These are phyloP conservation scores for Colletotrichum camelliae DNA, from an alignment of 2,329 filamentous ascomycete genomes.

Conservation along the genomic window DNA sequence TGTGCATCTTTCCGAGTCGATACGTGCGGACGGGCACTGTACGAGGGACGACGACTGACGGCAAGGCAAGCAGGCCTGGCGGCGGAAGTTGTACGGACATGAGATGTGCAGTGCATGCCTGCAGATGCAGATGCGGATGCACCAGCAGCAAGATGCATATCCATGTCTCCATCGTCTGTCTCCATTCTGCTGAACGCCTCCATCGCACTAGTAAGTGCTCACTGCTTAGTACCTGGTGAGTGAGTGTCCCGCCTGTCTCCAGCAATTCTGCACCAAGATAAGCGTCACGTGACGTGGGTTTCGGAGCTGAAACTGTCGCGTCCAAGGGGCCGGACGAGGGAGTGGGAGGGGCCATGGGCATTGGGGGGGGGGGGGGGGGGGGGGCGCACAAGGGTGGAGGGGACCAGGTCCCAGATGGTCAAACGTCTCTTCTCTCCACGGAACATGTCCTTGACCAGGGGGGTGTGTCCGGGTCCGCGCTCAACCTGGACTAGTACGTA, in stretches of 20 bases:
- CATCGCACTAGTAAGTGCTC: too few species aligned
- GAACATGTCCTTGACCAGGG: slow-evolving; percentile 20
- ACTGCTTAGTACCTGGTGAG: background rate
- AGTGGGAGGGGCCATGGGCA: background rate
- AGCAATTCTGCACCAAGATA: background rate
- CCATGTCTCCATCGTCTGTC: background rate
- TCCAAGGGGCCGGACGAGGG: slow-evolving; percentile 14
- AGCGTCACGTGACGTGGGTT: slow-evolving; percentile 17
- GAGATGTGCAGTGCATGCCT: background rate
- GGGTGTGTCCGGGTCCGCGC: slow-evolving; percentile 16
- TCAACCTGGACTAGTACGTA: slow-evolving; percentile 12
- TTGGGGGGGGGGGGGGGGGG: background rate
- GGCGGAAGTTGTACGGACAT: slow-evolving; percentile 6
- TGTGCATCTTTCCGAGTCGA: background rate
- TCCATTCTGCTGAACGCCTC: background rate
- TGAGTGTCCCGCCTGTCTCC: background rate
- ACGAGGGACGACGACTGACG: background rate
- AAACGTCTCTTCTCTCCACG: slow-evolving; percentile 21
- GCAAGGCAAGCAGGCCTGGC: too few species aligned
- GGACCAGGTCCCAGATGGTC: slow-evolving; percentile 19
- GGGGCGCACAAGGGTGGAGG: background rate
- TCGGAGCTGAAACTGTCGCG: slow-evolving; percentile 22
- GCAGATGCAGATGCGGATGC: background rate
- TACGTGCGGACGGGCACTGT: slow-evolving; percentile 5
- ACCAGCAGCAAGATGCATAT: background rate